Conservation (phyloP, 2,329 filamentous ascomycete species). For the Aspergillus viridinutans region DNA sequence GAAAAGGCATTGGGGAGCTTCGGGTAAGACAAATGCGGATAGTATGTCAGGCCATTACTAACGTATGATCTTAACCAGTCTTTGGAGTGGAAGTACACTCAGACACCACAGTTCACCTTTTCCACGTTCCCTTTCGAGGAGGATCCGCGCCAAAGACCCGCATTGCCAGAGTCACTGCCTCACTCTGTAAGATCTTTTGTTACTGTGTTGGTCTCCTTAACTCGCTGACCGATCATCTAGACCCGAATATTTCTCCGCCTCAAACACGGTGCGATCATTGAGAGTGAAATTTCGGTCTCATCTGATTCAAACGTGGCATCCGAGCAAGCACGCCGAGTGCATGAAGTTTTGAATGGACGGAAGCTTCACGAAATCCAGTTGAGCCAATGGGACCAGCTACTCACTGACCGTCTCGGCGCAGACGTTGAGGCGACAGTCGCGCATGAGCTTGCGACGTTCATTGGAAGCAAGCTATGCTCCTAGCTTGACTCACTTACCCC, state of each 20-base stretch:
- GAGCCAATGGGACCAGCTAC: slow-evolving; percentile 24
- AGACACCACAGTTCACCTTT: slow-evolving; percentile 80
- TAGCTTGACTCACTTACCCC: neutral
- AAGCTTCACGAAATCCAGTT: slow-evolving; percentile 48
- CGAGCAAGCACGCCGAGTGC: slow-evolving; percentile 30
- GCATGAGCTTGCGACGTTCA: slow-evolving; percentile 22
- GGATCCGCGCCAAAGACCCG: slow-evolving; percentile 54
- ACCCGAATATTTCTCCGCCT: slow-evolving; percentile 40
- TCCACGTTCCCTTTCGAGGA: slow-evolving; percentile 57
- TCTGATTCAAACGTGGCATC: slow-evolving; percentile 26
- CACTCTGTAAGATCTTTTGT: slow-evolving; percentile 36
- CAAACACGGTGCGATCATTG: slow-evolving; percentile 39
- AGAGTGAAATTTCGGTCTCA: slow-evolving; percentile 38
- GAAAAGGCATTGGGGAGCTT: slow-evolving; percentile 55
- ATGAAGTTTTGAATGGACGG: slow-evolving; percentile 33
- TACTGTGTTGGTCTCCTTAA: neutral
- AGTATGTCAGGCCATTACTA: neutral
- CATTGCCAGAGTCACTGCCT: slow-evolving; percentile 47
- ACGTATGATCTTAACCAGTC: slow-evolving; percentile 26
- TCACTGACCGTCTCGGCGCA: slow-evolving; percentile 15
- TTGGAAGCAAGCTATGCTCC: slow-evolving; percentile 21
- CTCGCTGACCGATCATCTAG: slow-evolving; percentile 18
- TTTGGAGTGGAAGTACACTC: slow-evolving; percentile 68
- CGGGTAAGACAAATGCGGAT: slow-evolving; percentile 43
- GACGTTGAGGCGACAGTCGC: slow-evolving; percentile 12